Conservation (phyloP, 2,329 filamentous ascomycete genomes). For the Fusarium equiseti region DNA sequence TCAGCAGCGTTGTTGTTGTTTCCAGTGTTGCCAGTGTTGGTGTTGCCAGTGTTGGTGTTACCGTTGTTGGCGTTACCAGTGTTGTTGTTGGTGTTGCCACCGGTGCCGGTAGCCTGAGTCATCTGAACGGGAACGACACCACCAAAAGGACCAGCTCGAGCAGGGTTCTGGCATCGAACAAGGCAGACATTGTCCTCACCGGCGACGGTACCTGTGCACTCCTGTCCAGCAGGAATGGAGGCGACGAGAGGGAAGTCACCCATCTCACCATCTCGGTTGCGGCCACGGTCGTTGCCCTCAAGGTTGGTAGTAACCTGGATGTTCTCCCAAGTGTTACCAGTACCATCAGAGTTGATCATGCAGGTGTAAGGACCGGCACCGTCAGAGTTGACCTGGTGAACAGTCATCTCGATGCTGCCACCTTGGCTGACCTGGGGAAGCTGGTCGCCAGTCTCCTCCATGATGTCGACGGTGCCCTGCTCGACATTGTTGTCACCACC, state of each 20-base stretch:
- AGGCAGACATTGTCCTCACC: constrained; percentile 19
- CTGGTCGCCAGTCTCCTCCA: constrained; percentile 66
- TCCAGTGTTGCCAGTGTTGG: not conserved
- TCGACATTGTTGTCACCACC: constrained; percentile 15
- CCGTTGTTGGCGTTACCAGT: not conserved
- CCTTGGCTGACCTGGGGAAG: constrained; percentile 71
- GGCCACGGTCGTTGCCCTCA: constrained; percentile 12
- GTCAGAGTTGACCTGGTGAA: constrained; percentile 51
- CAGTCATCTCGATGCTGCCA: constrained; percentile 69
- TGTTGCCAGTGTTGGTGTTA: not conserved
- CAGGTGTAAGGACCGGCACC: constrained; percentile 68
- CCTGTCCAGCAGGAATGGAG: constrained; percentile 8
- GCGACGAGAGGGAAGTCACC: constrained; percentile 8
- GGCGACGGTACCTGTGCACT: constrained; percentile 14
- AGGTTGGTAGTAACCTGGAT: constrained; percentile 6
- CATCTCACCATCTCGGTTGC: constrained; percentile 15
- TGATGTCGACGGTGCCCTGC: constrained; percentile 56
- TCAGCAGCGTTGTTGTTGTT: not conserved
- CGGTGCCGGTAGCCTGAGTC: not conserved
- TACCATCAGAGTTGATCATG: constrained; percentile 72
- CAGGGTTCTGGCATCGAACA: constrained; percentile 20
- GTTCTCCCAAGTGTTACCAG: constrained; percentile 42
- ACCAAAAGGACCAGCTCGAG: constrained; percentile 8
- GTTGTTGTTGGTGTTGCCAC: not conserved
- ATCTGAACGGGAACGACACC: constrained; percentile 12